A percentile compares a stretch with the other conserved stretches of the same genome.
phyloP scores from a whole-genome alignment of 2,329 filamentous ascomycete genomes.

The Scolecobasidium constrictum region DNA sequence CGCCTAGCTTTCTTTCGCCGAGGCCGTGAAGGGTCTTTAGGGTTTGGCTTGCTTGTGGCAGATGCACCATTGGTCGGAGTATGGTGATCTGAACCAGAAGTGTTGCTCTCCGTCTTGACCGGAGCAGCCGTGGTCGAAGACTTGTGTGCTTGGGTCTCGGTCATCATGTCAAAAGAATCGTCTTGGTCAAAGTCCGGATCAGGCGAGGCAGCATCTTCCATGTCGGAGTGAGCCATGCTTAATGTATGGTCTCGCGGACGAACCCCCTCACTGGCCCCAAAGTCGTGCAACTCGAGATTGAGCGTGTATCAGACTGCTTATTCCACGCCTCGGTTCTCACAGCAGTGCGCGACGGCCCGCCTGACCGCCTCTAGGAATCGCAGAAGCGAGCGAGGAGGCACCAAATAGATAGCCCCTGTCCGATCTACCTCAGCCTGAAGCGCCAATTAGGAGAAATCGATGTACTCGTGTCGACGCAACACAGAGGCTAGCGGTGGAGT shows the following conservation, averaged over 20 bases:
- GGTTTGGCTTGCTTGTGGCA: slow-evolving; percentile 33
- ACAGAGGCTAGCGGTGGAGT: no score
- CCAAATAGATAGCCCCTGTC: no score
- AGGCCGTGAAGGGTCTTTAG: slow-evolving; percentile 84
- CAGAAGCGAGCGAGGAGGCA: no score
- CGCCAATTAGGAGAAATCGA: no score
- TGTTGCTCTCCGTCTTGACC: slow-evolving; percentile 9
- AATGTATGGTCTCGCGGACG: slow-evolving; percentile 15
- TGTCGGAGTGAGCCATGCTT: slow-evolving; percentile 37
- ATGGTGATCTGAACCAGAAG: slow-evolving; percentile 8
- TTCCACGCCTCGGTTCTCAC: no score
- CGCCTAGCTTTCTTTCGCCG: slow-evolving; percentile 90
- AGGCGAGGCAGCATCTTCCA: slow-evolving; percentile 34
- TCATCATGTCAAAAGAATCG: slow-evolving; percentile 31
- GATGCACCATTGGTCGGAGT: slow-evolving; percentile 5
- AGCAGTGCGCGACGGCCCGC: no score
- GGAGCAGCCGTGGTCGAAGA: slow-evolving; percentile 1
- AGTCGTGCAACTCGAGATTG: slow-evolving; percentile 4
- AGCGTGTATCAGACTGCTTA: no score
- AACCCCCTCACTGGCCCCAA: slow-evolving; percentile 1
- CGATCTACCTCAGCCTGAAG: no score
- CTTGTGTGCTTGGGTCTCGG: slow-evolving; percentile 16
- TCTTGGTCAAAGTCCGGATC: slow-evolving; percentile 33
- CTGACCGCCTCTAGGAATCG: no score
- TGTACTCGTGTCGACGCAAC: no score